A percentile compares a stretch with the other conserved stretches of the same genome.
These are phyloP conservation scores for Aspergillus caelatus DNA, from an alignment of 2,329 filamentous ascomycete species.

Conservation along the genomic window DNA sequence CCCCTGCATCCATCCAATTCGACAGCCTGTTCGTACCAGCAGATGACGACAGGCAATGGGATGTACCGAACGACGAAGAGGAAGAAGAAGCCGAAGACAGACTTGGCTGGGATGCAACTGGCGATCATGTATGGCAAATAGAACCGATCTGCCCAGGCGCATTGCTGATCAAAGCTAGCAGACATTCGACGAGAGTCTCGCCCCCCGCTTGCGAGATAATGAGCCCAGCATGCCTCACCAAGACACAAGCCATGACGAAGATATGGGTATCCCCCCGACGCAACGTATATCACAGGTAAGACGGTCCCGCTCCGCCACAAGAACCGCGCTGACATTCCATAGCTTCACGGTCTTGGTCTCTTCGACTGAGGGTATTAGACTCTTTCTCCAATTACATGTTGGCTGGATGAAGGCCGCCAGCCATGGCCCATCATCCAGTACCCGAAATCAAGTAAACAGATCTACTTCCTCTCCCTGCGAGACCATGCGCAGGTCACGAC, in stretches of 20 bases:
- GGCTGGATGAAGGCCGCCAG: neutral
- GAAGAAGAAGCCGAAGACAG: conserved; percentile 63
- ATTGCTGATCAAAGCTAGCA: conserved; percentile 23
- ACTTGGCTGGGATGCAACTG: conserved; percentile 64
- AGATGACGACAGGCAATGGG: conserved; percentile 64
- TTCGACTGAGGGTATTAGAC: conserved; percentile 40
- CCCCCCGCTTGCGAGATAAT: conserved; percentile 37
- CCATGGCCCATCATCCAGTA: neutral
- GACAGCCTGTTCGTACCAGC: conserved; percentile 64
- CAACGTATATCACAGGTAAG: conserved; percentile 53
- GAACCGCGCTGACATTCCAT: conserved; percentile 23
- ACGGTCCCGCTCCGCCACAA: conserved; percentile 3
- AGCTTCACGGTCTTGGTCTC: conserved; percentile 44
- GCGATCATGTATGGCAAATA: conserved; percentile 47
- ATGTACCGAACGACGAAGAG: conserved; percentile 57
- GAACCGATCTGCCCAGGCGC: neutral
- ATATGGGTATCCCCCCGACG: conserved; percentile 49
- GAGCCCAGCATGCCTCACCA: conserved; percentile 28
- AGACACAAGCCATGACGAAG: conserved; percentile 28
- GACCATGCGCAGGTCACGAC: conserved; percentile 22
- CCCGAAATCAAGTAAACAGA: neutral
- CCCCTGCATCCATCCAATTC: conserved; percentile 46
- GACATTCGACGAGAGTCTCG: conserved; percentile 32
- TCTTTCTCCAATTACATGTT: neutral
- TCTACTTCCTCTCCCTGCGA: neutral